A percentile compares a stretch with the other conserved stretches of the same genome.
Conservation (phyloP, 192 early-diverging fungal species). For the Backusella westeae region DNA sequence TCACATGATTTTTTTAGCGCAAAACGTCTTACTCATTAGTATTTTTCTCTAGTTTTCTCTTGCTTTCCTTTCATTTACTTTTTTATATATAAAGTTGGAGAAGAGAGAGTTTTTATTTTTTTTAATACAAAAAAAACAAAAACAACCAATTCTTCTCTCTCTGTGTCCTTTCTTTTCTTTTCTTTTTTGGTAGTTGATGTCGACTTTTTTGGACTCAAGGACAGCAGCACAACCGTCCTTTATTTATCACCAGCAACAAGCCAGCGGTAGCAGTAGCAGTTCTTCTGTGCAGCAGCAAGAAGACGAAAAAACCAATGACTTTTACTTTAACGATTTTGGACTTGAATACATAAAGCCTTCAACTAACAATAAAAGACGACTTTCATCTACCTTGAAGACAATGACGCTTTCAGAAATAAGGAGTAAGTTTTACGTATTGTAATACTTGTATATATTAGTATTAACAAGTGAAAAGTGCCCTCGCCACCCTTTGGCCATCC, state of each 20-base stretch:
- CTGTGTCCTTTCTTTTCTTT: neutral
- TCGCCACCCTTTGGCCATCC: neutral
- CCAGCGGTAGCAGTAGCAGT: neutral
- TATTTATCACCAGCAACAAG: constrained; percentile 1
- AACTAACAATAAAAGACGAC: neutral
- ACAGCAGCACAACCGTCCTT: neutral
- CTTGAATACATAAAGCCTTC: constrained; percentile 4
- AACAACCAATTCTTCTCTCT: neutral
- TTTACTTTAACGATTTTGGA: constrained; percentile 1
- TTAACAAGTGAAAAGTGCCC: neutral
- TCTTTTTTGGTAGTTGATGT: neutral
- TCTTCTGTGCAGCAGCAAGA: neutral
- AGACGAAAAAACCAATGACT: constrained; percentile 1
- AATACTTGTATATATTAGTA: neutral
- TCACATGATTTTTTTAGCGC: neutral
- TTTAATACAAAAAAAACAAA: neutral
- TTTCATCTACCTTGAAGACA: neutral
- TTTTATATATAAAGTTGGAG: neutral
- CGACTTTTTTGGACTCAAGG: neutral
- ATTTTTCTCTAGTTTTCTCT: neutral
- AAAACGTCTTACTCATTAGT: neutral
- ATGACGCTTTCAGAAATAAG: constrained; percentile 6
- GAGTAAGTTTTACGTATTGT: neutral
- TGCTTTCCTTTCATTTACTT: neutral
- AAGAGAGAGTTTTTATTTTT: neutral